Conservation (phyloP, 1,284 basidiomycete species). For the Leccinum fuscescens region DNA sequence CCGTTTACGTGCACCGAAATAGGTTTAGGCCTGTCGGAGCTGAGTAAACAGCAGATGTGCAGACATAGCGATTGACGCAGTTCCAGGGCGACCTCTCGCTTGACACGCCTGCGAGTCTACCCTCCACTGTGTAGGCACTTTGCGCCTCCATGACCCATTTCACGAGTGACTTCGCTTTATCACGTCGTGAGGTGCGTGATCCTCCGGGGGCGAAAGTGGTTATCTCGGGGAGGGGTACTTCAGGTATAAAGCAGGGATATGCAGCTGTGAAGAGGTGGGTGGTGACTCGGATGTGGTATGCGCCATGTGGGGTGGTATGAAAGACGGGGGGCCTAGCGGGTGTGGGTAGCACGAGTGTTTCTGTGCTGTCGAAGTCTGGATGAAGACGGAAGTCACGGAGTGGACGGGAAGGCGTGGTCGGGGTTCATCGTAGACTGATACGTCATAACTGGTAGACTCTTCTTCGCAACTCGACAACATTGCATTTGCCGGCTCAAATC, state of each 20-base stretch:
- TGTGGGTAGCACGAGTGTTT: slow-evolving; percentile 19
- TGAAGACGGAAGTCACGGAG: slow-evolving; percentile 12
- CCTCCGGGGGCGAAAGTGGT: slow-evolving; percentile 12
- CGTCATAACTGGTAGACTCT: neutral
- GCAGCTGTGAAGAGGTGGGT: slow-evolving; percentile 78
- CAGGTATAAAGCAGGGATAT: slow-evolving; percentile 54
- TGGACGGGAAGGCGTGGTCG: slow-evolving; percentile 21
- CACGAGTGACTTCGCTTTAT: slow-evolving; percentile 20
- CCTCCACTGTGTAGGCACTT: slow-evolving; percentile 12
- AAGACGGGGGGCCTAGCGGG: slow-evolving; percentile 22
- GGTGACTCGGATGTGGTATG: slow-evolving; percentile 30
- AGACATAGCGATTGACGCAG: slow-evolving; percentile 55
- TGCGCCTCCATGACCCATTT: slow-evolving; percentile 26
- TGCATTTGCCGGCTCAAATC: too few relatives aligned
- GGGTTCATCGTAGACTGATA: slow-evolving; percentile 22
- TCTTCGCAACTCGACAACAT: too few relatives aligned
- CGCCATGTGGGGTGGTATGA: slow-evolving; percentile 15
- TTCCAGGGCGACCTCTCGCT: slow-evolving; percentile 51
- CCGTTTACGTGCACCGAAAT: slow-evolving; percentile 77
- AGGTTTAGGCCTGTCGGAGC: slow-evolving; percentile 52
- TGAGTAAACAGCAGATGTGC: slow-evolving; percentile 10
- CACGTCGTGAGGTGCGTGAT: slow-evolving; percentile 33
- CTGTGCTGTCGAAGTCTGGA: slow-evolving; percentile 8
- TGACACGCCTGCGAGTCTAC: slow-evolving; percentile 23
- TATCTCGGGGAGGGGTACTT: slow-evolving; percentile 41